A percentile compares a stretch with the other conserved stretches of the same genome.
Conservation (phyloP, 495 filamentous ascomycete genomes). For the Parmelia sp. region DNA sequence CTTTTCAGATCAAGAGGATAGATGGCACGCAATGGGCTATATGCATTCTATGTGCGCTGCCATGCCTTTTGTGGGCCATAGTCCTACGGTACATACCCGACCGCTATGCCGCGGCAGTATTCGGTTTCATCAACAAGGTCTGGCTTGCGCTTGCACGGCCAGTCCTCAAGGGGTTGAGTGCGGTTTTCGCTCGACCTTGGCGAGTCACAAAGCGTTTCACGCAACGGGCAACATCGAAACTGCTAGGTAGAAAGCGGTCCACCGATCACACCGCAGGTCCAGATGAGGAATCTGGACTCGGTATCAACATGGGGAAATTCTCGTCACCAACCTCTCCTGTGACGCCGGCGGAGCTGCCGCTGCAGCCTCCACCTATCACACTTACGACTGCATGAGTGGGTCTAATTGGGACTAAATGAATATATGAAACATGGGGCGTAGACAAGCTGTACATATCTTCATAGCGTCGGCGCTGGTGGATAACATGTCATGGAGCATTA, state of each 20-base stretch:
- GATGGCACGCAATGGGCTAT: slow-evolving; percentile 67
- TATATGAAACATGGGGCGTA: slow-evolving; percentile 3
- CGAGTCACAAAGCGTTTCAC: slow-evolving; percentile 20
- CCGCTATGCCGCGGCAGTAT: slow-evolving; percentile 42
- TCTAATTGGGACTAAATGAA: not conserved
- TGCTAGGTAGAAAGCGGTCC: not conserved
- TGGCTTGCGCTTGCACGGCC: slow-evolving; percentile 23
- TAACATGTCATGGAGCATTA: not conserved
- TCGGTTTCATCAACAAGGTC: slow-evolving; percentile 25
- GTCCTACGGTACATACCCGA: slow-evolving; percentile 64
- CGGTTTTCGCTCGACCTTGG: slow-evolving; percentile 16
- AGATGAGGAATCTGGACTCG: slow-evolving; percentile 17
- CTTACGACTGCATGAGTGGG: slow-evolving; percentile 19
- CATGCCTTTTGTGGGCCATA: slow-evolving; percentile 70
- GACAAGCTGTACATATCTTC: not conserved
- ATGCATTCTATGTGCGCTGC: slow-evolving; percentile 61
- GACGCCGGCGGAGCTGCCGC: slow-evolving; percentile 14
- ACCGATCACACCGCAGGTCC: not conserved
- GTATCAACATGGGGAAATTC: slow-evolving; percentile 5
- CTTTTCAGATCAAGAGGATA: slow-evolving; percentile 67
- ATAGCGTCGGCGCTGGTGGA: slow-evolving; percentile 23
- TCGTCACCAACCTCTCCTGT: slow-evolving; percentile 11
- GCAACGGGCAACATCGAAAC: slow-evolving; percentile 13
- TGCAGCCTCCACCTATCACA: slow-evolving; percentile 27
- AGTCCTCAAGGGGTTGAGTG: slow-evolving; percentile 12